Evolutionary conservation across 2,329 filamentous ascomycete genomes (phyloP).

Genomic region (Bipolaris zeicola): DNA sequence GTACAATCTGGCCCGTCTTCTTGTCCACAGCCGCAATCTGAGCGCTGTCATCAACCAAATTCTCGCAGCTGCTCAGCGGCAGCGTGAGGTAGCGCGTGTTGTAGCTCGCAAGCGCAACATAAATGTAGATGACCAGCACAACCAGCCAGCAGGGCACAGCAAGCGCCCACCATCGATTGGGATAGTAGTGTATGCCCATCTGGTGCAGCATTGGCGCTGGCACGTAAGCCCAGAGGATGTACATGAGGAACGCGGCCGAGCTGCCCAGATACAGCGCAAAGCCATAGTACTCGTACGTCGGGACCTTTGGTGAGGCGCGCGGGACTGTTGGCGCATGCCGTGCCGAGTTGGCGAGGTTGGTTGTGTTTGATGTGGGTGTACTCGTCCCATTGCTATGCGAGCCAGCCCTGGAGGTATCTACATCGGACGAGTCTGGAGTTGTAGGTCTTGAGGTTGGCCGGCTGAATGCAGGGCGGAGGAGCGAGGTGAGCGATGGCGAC

Average conservation of each 20-base stretch:
- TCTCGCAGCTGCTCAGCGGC: conserved; percentile 79
- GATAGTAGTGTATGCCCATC: conserved; percentile 94
- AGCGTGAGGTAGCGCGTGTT: conserved; percentile 89
- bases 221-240: conserved; percentile 84
- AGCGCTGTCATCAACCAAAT: conserved; percentile 87
- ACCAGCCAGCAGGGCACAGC: conserved; percentile 91
- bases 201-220: conserved; percentile 90
- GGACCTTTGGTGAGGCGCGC: conserved; percentile 86
- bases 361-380: conserved; percentile 48
- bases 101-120: conserved; percentile 87
- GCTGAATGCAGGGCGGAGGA: conserved; percentile 74
- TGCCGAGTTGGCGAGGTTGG: conserved; percentile 65
- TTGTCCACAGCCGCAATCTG: conserved; percentile 80
- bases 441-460: conserved; percentile 73
- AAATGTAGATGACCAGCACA: conserved; percentile 88
- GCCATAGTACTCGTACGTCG: conserved; percentile 99
- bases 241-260: conserved; percentile 76
- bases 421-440: conserved; percentile 89
- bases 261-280: conserved; percentile 95
- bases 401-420: conserved; percentile 59
- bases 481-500: conserved; percentile 87
- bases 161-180: conserved; percentile 96
- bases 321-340: conserved; percentile 70
- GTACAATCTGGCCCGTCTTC: conserved; percentile 63
- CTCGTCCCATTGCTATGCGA: conserved; percentile 27